Conservation (phyloP, 2,329 filamentous ascomycete species). For the Claviceps sp. region DNA sequence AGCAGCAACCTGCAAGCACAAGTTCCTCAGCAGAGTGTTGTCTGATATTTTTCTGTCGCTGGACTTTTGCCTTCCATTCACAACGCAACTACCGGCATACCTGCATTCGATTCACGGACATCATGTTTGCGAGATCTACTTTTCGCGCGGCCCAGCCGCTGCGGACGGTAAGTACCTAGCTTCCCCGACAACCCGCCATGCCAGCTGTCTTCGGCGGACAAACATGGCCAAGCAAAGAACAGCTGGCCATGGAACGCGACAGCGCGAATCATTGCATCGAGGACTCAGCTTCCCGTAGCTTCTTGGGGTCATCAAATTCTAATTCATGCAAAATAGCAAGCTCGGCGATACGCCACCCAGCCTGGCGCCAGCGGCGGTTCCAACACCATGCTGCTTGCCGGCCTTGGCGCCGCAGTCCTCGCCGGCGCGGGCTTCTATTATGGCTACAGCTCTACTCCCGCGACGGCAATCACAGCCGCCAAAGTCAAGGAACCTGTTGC, state of each 20-base stretch:
- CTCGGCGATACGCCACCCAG: constrained; percentile 57
- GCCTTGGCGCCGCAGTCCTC: constrained; percentile 38
- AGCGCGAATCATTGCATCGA: no score
- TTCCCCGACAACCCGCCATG: neutral
- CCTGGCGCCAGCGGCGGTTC: constrained; percentile 36
- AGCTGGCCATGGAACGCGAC: neutral
- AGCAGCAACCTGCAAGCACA: neutral
- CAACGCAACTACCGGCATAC: neutral
- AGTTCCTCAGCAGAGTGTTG: neutral
- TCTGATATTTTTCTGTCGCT: neutral
- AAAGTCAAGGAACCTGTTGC: constrained; percentile 30
- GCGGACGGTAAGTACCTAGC: constrained; percentile 42
- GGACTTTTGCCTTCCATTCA: neutral
- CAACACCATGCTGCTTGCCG: constrained; percentile 47
- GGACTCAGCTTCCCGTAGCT: no score
- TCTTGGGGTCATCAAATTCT: no score
- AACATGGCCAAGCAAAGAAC: neutral
- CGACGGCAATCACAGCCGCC: constrained; percentile 35
- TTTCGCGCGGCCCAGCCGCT: constrained; percentile 52
- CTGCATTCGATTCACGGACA: constrained; percentile 18
- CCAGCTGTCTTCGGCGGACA: neutral
- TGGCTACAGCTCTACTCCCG: constrained; percentile 35
- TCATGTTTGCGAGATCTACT: constrained; percentile 54
- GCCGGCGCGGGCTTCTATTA: constrained; percentile 47
- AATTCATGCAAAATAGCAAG: constrained; percentile 21